phyloP scores from a whole-genome alignment of 2,329 filamentous ascomycete genomes.

The Sporothrix globosa region DNA sequence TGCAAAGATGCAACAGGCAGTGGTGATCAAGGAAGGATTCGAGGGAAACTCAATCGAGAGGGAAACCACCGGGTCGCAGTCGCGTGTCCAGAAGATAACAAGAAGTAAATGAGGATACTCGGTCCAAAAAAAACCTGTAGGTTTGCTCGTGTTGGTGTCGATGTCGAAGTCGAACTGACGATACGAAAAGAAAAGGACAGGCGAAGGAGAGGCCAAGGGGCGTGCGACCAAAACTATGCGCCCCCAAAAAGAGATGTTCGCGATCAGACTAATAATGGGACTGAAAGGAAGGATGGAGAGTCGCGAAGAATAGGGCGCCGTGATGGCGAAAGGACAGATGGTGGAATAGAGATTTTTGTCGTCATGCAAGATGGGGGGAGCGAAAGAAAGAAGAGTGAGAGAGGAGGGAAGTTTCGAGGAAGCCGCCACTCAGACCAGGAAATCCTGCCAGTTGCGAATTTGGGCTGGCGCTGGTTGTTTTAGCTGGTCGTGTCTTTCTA shows the following conservation, averaged over 20 bases:
- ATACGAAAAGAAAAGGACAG: background rate
- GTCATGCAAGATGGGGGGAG: constrained; percentile 23
- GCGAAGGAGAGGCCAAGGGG: background rate
- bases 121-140: background rate
- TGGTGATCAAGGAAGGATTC: background rate
- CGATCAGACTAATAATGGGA: background rate
- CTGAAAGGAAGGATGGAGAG: constrained; percentile 4
- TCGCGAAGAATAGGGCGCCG: background rate
- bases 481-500: constrained; percentile 20
- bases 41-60: background rate
- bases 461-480: constrained; percentile 24
- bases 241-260: constrained; percentile 1
- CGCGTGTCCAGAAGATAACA: background rate
- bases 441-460: constrained; percentile 27
- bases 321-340: constrained; percentile 23
- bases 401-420: constrained; percentile 26
- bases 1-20: background rate
- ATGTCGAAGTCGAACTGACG: constrained; percentile 1
- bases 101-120: background rate
- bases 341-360: constrained; percentile 14
- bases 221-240: constrained; percentile 22
- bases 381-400: constrained; percentile 25
- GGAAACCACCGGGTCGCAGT: background rate
- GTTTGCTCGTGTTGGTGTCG: background rate
- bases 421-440: constrained; percentile 34